Conservation (phyloP, 1,284 basidiomycete species). For the Hemileia vastatrix region DNA sequence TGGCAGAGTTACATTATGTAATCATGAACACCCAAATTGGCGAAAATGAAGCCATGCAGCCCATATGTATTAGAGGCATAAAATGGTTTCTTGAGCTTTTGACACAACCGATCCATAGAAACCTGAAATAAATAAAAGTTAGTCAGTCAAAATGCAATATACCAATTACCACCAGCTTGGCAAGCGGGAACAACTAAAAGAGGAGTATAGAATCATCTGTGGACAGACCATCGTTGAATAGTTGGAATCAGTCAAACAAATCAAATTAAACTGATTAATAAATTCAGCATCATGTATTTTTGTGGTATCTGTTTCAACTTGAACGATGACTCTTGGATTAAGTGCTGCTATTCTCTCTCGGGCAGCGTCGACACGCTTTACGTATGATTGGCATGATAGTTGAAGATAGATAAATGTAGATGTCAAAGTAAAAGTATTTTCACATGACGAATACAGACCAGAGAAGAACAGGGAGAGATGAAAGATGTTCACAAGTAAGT, state of each 20-base stretch:
- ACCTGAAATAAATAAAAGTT: neutral
- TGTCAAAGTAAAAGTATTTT: too few relatives aligned
- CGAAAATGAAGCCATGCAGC: slow-evolving; percentile 86
- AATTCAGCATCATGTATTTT: slow-evolving; percentile 12
- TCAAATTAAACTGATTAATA: slow-evolving; percentile 18
- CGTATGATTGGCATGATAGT: neutral
- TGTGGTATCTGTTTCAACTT: neutral
- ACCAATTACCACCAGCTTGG: neutral
- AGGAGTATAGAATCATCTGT: too few relatives aligned
- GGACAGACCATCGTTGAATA: slow-evolving; percentile 54
- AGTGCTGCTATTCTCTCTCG: slow-evolving; percentile 72
- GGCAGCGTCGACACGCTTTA: slow-evolving; percentile 70
- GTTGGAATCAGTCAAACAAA: slow-evolving; percentile 22
- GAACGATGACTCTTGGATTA: slow-evolving; percentile 73
- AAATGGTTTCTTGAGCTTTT: slow-evolving; percentile 60
- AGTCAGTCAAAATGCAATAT: neutral
- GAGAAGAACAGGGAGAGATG: neutral
- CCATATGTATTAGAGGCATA: slow-evolving; percentile 84
- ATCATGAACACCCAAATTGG: slow-evolving; percentile 75
- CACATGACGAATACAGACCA: too few relatives aligned
- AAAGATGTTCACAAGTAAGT: neutral
- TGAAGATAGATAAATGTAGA: neutral
- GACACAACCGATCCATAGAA: neutral
- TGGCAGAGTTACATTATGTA: slow-evolving; percentile 62
- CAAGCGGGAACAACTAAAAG: neutral